phyloP scores from a whole-genome alignment of 192 early-diverging fungal genomes.

The Phycomyces blakesleeanus region DNA sequence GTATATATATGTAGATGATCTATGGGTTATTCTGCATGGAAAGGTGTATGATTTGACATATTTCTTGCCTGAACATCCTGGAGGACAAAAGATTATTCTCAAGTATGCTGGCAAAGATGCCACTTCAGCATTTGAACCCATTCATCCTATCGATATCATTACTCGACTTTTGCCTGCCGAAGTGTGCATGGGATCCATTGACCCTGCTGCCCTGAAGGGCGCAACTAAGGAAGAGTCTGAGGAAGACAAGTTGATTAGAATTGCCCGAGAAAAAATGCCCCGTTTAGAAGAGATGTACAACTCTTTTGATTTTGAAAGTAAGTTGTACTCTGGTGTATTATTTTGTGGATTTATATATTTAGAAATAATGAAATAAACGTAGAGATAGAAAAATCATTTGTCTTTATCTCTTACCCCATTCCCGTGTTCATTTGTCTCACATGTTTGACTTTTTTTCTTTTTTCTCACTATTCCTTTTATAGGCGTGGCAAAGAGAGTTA shows the following conservation, averaged over 20 bases:
- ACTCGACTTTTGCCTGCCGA: constrained; percentile 43
- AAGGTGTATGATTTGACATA: constrained; percentile 62
- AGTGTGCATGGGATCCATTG: constrained; percentile 52
- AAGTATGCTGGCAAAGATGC: constrained; percentile 69
- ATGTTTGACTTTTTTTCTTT: background rate
- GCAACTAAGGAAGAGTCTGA: constrained; percentile 28
- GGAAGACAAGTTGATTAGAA: constrained; percentile 26
- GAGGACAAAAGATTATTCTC: constrained; percentile 54
- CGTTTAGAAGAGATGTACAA: constrained; percentile 58
- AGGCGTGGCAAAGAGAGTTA: constrained; percentile 50
- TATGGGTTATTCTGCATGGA: constrained; percentile 62
- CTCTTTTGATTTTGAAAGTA: constrained; percentile 66
- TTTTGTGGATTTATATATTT: background rate
- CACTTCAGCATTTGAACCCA: constrained; percentile 58
- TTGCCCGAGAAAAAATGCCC: constrained; percentile 45
- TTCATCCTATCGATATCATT: constrained; percentile 69
- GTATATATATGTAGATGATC: constrained; percentile 29
- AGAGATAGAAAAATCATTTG: background rate
- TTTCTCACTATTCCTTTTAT: constrained; percentile 1
- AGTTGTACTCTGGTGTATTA: constrained; percentile 1
- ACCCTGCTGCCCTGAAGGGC: constrained; percentile 32
- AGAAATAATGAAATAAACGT: background rate
- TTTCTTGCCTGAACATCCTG: constrained; percentile 59
- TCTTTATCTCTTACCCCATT: background rate
- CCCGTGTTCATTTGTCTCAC: too few relatives aligned